A percentile compares a stretch with the other conserved stretches of the same genome.
These are phyloP conservation scores for Tricladium varicosporioides DNA, from an alignment of 2,329 filamentous ascomycete genomes.

Conservation along the genomic window DNA sequence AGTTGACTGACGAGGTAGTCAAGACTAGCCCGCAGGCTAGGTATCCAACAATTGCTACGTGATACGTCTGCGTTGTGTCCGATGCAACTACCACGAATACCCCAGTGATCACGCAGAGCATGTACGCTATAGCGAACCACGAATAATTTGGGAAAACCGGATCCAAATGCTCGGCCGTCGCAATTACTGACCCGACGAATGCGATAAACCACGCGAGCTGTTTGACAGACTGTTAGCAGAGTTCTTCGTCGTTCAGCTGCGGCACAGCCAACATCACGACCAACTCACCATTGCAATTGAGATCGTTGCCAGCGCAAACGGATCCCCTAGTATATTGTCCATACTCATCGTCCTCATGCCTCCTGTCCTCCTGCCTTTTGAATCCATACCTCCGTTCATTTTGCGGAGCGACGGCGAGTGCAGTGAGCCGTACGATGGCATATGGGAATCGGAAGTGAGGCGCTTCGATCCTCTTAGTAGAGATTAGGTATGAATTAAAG, in stretches of 20 bases:
- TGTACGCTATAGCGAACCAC: constrained; percentile 90
- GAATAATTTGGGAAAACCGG: constrained; percentile 75
- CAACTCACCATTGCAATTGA: constrained; percentile 81
- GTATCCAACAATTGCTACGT: constrained; percentile 88
- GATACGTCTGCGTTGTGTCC: constrained; percentile 82
- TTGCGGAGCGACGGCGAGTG: constrained; percentile 73
- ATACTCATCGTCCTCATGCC: constrained; percentile 62
- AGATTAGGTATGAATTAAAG: constrained; percentile 18
- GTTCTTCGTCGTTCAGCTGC: constrained; percentile 20
- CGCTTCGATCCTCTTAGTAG: constrained; percentile 10
- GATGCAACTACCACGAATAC: constrained; percentile 81
- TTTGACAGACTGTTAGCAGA: constrained; percentile 21
- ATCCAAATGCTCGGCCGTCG: constrained; percentile 49
- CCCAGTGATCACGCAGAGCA: constrained; percentile 77
- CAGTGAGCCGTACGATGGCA: constrained; percentile 73
- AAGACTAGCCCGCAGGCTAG: constrained; percentile 80
- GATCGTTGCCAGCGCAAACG: constrained; percentile 90
- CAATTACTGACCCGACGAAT: constrained; percentile 82
- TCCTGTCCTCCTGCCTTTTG: constrained; percentile 48
- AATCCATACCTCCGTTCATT: constrained; percentile 71
- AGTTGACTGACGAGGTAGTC: constrained; percentile 82
- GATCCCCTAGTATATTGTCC: constrained; percentile 92
- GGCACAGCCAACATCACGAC: constrained; percentile 7
- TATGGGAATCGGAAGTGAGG: constrained; percentile 36
- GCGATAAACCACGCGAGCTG: constrained; percentile 95